Evolutionary conservation across 192 early-diverging fungal genomes (phyloP), one percentile per base, ranked within the genome.

Genomic region (Coemansia sp.): DNA sequence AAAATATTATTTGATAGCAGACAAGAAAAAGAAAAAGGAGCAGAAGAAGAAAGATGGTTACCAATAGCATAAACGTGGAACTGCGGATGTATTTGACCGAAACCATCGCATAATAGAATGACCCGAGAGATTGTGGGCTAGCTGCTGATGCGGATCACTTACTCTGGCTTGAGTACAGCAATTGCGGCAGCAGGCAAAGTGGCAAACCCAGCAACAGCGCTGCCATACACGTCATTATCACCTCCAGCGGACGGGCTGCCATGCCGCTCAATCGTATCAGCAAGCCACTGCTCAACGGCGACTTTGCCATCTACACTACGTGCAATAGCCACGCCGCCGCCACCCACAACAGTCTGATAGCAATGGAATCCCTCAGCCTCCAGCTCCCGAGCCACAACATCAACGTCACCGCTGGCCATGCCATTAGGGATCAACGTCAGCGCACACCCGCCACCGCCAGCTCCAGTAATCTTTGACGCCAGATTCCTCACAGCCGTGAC

Each of bases 401-500:
- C 80, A 2, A 94, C 66, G 2, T 68, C 57, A 3, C 31, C 61
- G n/a, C 46, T 31, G 3, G 52, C 49, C 0, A 39, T 44, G 13
- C 27, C 46, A 7, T 50, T 13, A 13, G 89, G 87, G 22, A 95
- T 72, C 58, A 93, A 80, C 0, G 93, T 94, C 57, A 99, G 72
- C 22, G 93, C 93, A 77, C 97, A 99, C 13, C 98, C 98, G 64
- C 98, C 98, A 46, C 98, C 98, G 33, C 98, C 97, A 29, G 95
- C 95, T 36, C 98, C 98, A 4, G 98, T 99, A 36, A 99, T 79
- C 80, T 99, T 99, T 20, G 94, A 88, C 36, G 87, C 85, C 70
- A 98, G 76, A 0, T 85, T 87, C 44, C 86, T 74, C n/a, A 70
- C 33, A 1, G 79, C 74, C 0, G 94, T 89, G 18, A 94, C 90